These are phyloP conservation scores for Penicillium cinerascens DNA, from an alignment of 495 filamentous ascomycete species.

Conservation along the genomic window DNA sequence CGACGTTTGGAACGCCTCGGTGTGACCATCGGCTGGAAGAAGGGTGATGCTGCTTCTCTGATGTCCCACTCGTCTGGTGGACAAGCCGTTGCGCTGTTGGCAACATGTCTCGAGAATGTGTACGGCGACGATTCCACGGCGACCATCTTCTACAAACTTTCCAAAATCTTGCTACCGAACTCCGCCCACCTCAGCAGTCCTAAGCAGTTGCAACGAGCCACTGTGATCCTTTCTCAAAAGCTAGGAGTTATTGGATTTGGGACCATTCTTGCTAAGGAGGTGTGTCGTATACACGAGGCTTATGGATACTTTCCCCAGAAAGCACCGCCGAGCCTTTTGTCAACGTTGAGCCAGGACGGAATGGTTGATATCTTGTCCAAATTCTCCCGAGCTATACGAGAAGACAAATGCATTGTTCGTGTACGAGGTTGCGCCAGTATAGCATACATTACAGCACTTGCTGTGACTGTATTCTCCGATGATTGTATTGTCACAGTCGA, in stretches of 20 bases:
- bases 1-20: not conserved
- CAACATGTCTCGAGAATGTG: not conserved
- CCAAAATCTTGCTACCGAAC: not conserved
- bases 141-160: not conserved
- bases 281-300: not conserved
- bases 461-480: not conserved
- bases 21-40: slow-evolving; percentile 3
- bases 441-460: not conserved
- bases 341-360: not conserved
- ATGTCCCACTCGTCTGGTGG: slow-evolving; percentile 5
- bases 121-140: not conserved
- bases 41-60: slow-evolving; percentile 7
- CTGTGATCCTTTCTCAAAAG: not conserved
- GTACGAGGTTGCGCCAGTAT: not conserved
- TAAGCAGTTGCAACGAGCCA: not conserved
- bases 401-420: not conserved
- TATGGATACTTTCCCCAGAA: not conserved
- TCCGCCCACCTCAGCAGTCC: not conserved
- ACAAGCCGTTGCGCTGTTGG: slow-evolving; percentile 3
- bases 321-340: not conserved
- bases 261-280: not conserved
- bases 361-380: not conserved
- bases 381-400: not conserved
- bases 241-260: not conserved
- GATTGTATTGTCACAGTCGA: slow-evolving; percentile 1